Base-by-base conservation (phyloP, 192 early-diverging fungal species). In the Backusella morwellensis region DNA sequence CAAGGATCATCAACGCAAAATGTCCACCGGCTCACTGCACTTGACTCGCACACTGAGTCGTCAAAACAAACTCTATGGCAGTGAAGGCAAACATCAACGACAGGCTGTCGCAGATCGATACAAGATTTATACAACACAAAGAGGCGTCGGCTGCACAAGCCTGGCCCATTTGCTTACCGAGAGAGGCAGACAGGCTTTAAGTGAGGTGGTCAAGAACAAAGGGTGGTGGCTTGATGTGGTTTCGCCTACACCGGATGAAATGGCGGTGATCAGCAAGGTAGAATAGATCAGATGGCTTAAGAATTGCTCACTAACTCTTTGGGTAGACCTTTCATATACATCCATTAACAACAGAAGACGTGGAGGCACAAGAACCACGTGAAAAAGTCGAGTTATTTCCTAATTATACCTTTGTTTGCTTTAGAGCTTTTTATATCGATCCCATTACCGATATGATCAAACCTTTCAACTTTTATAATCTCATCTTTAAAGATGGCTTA, bases 321-420 rank as follows among this genome's bases (percentile, higher is more conserved):
- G 17, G 42, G 47, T 77, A 91, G 75, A 79, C 91, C 14, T 91
- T 96, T 80, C 85, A 84, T 14, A 83, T 95, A 50, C 94, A 96
- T 84, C 93, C 94, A 14, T 84, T 95, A 40, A 94, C 94, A 5
- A 77, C 88, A 21, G 96, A 99, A 85, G 98, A 99, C 80, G 97
- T 99, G 66, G 85, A 88, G 70, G 92, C 91, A 9, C 90, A 95
- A 59, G 94, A 96, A 73, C 88, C 92, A 14, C 89, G 97, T 9
- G 98, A 99, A 86, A 99, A 98, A 79, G 95, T 95, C 67, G 97
- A 99, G 82, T 83, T 92, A 1, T 97, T 94, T 75, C 80, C 84
- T 12, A 88, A 95, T 77, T 99, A 99, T 83, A 95, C 94, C 79
- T 98, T 98, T 88, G 90, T 98, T 17, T 92, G 93, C 76, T 96